phyloP scores from a whole-genome alignment of 805 yeast species.

The Clavispora vitiphila region DNA sequence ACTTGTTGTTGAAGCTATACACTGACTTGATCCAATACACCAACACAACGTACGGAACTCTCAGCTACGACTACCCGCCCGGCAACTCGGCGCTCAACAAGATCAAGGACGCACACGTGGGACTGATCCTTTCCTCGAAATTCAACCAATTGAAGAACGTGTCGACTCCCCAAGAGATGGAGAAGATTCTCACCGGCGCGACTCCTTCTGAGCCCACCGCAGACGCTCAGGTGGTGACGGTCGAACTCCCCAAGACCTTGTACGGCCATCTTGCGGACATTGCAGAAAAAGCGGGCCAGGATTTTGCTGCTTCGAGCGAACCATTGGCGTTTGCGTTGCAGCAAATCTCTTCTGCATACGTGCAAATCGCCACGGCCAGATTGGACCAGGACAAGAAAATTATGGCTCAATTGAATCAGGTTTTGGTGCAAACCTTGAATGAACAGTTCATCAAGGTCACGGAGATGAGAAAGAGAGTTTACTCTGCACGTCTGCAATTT shows the following conservation, averaged over 20 bases:
- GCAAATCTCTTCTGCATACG: constrained; percentile 52
- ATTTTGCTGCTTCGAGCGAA: constrained; percentile 39
- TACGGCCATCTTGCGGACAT: constrained; percentile 64
- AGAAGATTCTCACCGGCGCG: constrained; percentile 45
- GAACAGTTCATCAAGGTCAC: constrained; percentile 57
- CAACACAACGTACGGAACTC: constrained; percentile 60
- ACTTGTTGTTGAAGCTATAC: constrained; percentile 56
- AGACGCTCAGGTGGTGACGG: constrained; percentile 27
- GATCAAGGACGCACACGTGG: constrained; percentile 62
- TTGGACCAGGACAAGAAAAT: constrained; percentile 65
- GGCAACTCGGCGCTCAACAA: constrained; percentile 43
- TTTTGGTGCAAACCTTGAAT: constrained; percentile 48
- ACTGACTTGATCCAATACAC: constrained; percentile 41
- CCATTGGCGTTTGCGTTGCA: constrained; percentile 51
- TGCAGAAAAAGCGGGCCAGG: constrained; percentile 44
- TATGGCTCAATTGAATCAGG: constrained; percentile 52
- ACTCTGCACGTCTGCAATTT: constrained; percentile 62
- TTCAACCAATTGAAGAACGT: constrained; percentile 58
- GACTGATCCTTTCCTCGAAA: constrained; percentile 51
- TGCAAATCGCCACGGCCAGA: constrained; percentile 62
- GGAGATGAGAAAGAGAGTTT: constrained; percentile 62
- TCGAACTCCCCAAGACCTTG: constrained; percentile 61
- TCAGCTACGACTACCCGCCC: constrained; percentile 81
- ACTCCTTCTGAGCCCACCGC: constrained; percentile 12
- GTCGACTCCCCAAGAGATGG: constrained; percentile 63